phyloP scores from a whole-genome alignment of 2,329 filamentous ascomycete genomes.

The Trichoderma atrobrunneum region DNA sequence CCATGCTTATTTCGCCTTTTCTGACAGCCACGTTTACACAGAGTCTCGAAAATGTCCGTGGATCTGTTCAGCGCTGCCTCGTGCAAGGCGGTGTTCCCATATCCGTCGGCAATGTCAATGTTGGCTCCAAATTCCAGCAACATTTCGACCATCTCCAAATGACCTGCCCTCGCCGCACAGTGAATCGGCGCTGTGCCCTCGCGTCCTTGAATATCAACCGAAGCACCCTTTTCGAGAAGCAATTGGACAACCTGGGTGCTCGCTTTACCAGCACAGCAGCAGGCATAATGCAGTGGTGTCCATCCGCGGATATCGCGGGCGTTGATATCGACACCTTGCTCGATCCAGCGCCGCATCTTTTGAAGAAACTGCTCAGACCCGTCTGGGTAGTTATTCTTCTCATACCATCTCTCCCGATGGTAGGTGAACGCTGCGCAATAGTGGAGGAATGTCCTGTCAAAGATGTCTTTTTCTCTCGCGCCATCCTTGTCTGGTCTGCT shows the following conservation, averaged over 20 bases:
- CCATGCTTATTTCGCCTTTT: not conserved
- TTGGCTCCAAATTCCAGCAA: not conserved
- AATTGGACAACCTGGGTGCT: not conserved
- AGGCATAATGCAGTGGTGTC: constrained; percentile 13
- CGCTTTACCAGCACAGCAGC: not conserved
- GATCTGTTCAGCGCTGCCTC: not conserved
- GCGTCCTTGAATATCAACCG: not conserved
- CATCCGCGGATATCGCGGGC: not conserved
- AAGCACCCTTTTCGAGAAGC: not conserved
- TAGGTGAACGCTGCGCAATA: not conserved
- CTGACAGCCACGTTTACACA: not conserved
- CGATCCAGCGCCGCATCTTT: not conserved
- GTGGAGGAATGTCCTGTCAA: not conserved
- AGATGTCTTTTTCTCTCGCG: not conserved
- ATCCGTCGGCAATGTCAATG: not conserved
- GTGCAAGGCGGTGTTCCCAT: not conserved
- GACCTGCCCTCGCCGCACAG: not conserved
- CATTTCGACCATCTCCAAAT: not conserved
- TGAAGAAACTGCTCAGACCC: not conserved
- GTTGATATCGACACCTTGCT: not conserved
- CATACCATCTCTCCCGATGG: not conserved
- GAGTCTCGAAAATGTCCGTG: not conserved
- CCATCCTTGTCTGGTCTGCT: not conserved
- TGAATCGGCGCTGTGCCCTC: constrained; percentile 2
- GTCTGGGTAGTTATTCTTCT: not conserved